Base-by-base conservation (phyloP, 2,329 filamentous ascomycete species). In the Epichloe coenophiala region DNA sequence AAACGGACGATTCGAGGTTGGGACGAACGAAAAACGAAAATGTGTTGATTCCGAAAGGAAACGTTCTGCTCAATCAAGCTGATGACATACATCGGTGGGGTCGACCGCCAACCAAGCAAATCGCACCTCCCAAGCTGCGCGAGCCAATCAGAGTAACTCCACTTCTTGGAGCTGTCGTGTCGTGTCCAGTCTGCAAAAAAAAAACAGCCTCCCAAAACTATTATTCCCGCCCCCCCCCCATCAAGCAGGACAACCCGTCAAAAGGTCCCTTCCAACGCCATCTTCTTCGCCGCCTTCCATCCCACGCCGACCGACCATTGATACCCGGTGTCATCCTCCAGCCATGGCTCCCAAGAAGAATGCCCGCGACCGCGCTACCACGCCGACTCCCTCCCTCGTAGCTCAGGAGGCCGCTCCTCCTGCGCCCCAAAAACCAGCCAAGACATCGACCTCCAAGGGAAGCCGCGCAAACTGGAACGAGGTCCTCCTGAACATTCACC, bases 401-500 rank as follows among this genome's bases (percentile, higher is more conserved):
- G 44, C 47, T 9, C 44, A 35, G 19, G 48, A 47, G 15, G 31
- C 47, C 23, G 41, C 49, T n/a, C 41, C 48, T 12, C 21, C 45
- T 2, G 15, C 36, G 27, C 5, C 12, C 45, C 27, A 7, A 8
- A 27, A 7, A 27, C 41, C 52, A 27, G n/a, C n/a, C 46, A 49
- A 49, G 49, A 53, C 13, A 7, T 4, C 17, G 35, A 13, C 50
- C 44, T 35, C 57, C 42, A 65, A 61, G 53, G 51, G 50, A 48
- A 52, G 59, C 56, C 59, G 65, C 50, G 61, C 61, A 54, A 67
- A 64, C 57, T 73, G 73, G 69, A 64, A 73, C 62, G 73, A 83
- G 60, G 86, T 94, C 56, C 71, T 83, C 42, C 60, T 75, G 51
- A 82, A 81, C 63, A 75, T 96, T 58, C 85, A 83, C 77, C 72